phyloP scores from a whole-genome alignment of 495 filamentous ascomycete genomes.

The Penicillium cataractarum region DNA sequence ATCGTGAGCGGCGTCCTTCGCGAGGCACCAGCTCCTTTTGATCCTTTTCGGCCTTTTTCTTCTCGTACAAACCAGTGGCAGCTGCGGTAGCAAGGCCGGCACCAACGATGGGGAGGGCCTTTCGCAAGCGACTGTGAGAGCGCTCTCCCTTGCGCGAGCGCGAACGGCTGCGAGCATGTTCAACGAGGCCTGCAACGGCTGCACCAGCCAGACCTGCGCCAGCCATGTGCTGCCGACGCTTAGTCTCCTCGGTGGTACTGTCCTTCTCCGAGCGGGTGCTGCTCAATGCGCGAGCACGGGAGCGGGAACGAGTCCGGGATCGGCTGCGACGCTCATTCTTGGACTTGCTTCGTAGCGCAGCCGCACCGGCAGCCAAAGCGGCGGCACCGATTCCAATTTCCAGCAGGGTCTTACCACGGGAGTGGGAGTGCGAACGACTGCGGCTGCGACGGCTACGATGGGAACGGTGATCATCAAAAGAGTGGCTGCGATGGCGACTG shows the following conservation, averaged over 20 bases:
- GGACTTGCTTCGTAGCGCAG: constrained; percentile 68
- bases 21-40: constrained; percentile 51
- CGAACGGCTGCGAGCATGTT: constrained; percentile 75
- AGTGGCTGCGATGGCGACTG: constrained; percentile 53
- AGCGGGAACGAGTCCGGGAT: constrained; percentile 55
- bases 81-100: constrained; percentile 79
- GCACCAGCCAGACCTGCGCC: constrained; percentile 80
- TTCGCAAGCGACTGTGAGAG: constrained; percentile 62
- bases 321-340: constrained; percentile 73
- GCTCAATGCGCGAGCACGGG: constrained; percentile 52
- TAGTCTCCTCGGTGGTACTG: constrained; percentile 55
- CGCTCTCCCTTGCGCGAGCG: constrained; percentile 56
- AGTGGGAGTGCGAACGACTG: constrained; percentile 58
- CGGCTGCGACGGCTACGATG: constrained; percentile 42
- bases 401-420: constrained; percentile 61
- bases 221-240: constrained; percentile 69
- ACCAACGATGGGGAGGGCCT: constrained; percentile 68
- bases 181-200: constrained; percentile 73
- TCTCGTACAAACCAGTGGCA: constrained; percentile 81
- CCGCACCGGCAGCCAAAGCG: constrained; percentile 78
- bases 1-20: constrained; percentile 56
- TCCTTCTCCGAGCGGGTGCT: constrained; percentile 34
- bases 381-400: constrained; percentile 80
- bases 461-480: constrained; percentile 54
- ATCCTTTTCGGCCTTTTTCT: constrained; percentile 67